These are phyloP conservation scores for Aspergillus steynii DNA, from an alignment of 495 filamentous ascomycete genomes.

Conservation along the genomic window DNA sequence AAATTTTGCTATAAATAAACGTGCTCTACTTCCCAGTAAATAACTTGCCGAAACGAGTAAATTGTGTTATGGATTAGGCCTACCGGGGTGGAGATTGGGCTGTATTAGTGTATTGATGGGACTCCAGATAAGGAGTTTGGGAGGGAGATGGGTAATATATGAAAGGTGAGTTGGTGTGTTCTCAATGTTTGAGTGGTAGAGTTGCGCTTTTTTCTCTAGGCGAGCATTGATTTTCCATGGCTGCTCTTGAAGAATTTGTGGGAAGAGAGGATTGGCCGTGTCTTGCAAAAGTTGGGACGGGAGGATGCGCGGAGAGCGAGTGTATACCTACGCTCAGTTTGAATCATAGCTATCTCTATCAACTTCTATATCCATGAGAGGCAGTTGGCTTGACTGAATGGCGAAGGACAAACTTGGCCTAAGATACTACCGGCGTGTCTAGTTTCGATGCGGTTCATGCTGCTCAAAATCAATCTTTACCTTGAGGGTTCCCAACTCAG, in stretches of 20 bases:
- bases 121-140: constrained; percentile 32
- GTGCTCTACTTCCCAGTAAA: no score
- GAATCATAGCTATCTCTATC: no score
- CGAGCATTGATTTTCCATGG: constrained; percentile 24
- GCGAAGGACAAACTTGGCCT: no score
- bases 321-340: not conserved
- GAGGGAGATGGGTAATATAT: constrained; percentile 34
- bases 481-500: constrained; percentile 5
- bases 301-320: not conserved
- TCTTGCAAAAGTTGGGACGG: constrained; percentile 6
- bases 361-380: no score
- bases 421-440: no score
- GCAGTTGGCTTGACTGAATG: no score
- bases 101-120: constrained; percentile 35
- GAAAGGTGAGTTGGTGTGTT: constrained; percentile 26
- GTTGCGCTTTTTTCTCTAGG: constrained; percentile 6
- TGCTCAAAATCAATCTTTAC: constrained; percentile 11
- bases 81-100: constrained; percentile 22
- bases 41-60: constrained; percentile 19
- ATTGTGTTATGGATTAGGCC: constrained; percentile 32
- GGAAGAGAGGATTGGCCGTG: constrained; percentile 21
- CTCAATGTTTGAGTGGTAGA: not conserved
- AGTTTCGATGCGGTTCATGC: not conserved
- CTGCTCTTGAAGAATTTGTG: constrained; percentile 21
- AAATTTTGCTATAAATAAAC: no score